Evolutionary conservation across 1,284 basidiomycete species (phyloP), one percentile per base, ranked within the genome.

Genomic region (Erythrobasidium hasegawianum): DNA sequence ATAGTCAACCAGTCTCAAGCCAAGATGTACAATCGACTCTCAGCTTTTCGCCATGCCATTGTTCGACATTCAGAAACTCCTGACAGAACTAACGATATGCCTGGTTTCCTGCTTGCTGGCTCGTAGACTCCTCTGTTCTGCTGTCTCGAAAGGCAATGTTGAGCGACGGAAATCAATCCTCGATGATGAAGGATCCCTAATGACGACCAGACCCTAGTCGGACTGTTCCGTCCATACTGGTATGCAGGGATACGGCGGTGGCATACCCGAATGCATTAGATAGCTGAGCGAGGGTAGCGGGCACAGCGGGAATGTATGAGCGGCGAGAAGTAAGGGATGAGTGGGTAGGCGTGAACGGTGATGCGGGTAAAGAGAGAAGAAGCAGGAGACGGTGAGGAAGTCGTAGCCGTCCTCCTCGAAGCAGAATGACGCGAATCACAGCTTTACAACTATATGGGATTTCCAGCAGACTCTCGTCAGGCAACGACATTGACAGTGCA

Each of bases 171-270:
- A 49, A 33, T 41, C 53, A 54, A 14, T 64, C 8, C 27, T 64
- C 20, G 16, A 7, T 14, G 41, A 57, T 16, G 24, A 56, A 3
- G 54, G 54, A 53, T 64, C 7, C 5, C 65, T 9, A 16, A 64
- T 47, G 54, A 64, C 39, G 26, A 57, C 26, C 33, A 40, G 33
- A 20, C 72, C 1, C 69, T 90, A 5, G 81, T 93, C 11, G 94
- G 90, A 0, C 90, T 97, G 79, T 94, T 96, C 77, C 94, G 97
- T 78, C 94, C 94, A 0, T 97, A 93, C 78, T 96, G 92, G 91
- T 93, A 73, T 79, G 85, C 76, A 97, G 80, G 0, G 91, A 95
- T 3, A 92, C 93, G 0, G 89, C 87, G 40, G 87, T 47, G 14
- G 64, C 64, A 39, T 67, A 57, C 16, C 40, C 55, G 29, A 39